These are phyloP conservation scores for Diversispora epigaea DNA, from an alignment of 192 early-diverging fungal species.

Conservation along the genomic window DNA sequence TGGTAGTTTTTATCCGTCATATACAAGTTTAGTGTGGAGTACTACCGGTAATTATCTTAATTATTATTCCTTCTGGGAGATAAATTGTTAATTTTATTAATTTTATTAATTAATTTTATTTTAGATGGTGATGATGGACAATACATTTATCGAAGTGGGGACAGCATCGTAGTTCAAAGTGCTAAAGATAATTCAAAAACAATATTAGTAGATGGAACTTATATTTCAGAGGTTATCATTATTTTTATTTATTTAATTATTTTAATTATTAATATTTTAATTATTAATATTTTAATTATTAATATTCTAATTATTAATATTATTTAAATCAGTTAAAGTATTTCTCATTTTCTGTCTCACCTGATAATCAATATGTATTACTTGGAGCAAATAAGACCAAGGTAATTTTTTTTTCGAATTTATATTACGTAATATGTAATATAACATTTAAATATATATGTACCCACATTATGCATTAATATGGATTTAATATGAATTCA, in stretches of 20 bases:
- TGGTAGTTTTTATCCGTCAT: not conserved
- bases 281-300: not conserved
- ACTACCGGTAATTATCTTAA: not conserved
- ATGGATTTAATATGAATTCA: slow-evolving; percentile 35
- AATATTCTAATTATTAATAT: slow-evolving; percentile 43
- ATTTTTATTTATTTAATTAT: not conserved
- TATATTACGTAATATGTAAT: not conserved
- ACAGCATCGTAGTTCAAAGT: slow-evolving; percentile 21
- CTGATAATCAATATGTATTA: slow-evolving; percentile 77
- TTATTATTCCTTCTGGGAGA: not conserved
- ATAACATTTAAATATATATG: not conserved
- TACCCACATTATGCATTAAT: no score
- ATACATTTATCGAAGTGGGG: slow-evolving; percentile 19
- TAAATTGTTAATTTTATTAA: not conserved
- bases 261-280: not conserved
- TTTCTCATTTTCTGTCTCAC: slow-evolving; percentile 66
- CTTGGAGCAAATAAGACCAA: slow-evolving; percentile 64
- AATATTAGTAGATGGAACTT: slow-evolving; percentile 20
- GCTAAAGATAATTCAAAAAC: slow-evolving; percentile 11
- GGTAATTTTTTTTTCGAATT: slow-evolving; percentile 36
- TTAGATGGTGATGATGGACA: slow-evolving; percentile 17
- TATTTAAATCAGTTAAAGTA: slow-evolving; percentile 10
- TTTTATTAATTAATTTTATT: not conserved
- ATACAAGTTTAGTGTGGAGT: not conserved
- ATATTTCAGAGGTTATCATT: slow-evolving; percentile 14